A percentile compares a stretch with the other conserved stretches of the same genome.
phyloP scores from a whole-genome alignment of 2,329 filamentous ascomycete species.

The Geoglossum cookeanum region DNA sequence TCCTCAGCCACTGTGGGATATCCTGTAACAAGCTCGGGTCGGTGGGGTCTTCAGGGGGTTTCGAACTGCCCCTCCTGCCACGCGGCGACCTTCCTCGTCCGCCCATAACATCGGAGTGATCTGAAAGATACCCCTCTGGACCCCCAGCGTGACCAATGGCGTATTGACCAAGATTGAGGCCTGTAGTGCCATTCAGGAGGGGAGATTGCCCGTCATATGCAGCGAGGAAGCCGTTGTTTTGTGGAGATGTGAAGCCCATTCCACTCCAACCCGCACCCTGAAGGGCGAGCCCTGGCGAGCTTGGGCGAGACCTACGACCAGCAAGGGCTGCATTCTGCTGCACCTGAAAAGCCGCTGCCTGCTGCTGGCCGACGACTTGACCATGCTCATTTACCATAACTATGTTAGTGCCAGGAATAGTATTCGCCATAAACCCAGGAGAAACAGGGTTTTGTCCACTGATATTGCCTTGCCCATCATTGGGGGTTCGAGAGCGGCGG shows the following conservation, averaged over 20 bases:
- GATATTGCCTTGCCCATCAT: conserved; percentile 48
- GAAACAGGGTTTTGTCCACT: conserved; percentile 42
- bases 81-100: conserved; percentile 77
- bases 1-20: conserved; percentile 89
- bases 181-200: conserved; percentile 51
- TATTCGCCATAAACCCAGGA: conserved; percentile 32
- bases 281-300: conserved; percentile 72
- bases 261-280: conserved; percentile 41
- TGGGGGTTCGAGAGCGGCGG: conserved; percentile 62
- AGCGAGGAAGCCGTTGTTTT: conserved; percentile 84
- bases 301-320: conserved; percentile 66
- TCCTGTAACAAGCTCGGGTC: conserved; percentile 80
- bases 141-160: conserved; percentile 35
- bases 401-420: conserved; percentile 54
- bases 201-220: conserved; percentile 63
- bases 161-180: conserved; percentile 53
- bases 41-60: conserved; percentile 93
- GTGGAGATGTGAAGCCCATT: conserved; percentile 65
- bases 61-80: conserved; percentile 81
- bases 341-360: conserved; percentile 49
- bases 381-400: conserved; percentile 93
- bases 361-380: conserved; percentile 68
- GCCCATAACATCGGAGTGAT: conserved; percentile 61
- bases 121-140: conserved; percentile 77
- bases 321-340: conserved; percentile 30